Evolutionary conservation across 306 rosid genomes (phyloP), one percentile per base, ranked within the genome.

Genomic region (Dryas alaskensis): DNA sequence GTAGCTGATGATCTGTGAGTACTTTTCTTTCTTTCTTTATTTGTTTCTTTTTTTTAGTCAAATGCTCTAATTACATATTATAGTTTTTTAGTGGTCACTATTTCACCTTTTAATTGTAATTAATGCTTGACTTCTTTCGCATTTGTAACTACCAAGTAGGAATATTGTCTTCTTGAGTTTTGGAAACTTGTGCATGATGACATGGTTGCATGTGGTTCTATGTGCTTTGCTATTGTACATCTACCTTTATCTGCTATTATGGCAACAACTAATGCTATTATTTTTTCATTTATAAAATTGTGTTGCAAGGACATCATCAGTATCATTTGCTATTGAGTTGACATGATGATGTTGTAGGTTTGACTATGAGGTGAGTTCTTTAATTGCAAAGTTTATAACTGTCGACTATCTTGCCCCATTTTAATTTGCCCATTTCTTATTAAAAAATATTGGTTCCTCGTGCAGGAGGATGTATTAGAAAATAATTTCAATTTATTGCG

Each of bases 1-100:
- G 82, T 93, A 78, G 86, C 96, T 71, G 97, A 93, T 84, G 97
- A 91, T 84, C 78, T 93, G 98, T 93, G 78, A 87, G 97, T 82
- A 57, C 70, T 53, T 46, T 60, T 70, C 84, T 67, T 66, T 31
- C 73, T 74, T 53, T 65, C 61, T 73, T 12, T 60, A 3, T 66
- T 43, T 12, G 37, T 25, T 60, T 16, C 4, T n/a, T 54, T 0
- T 14, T 14, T 65, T 27, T 62, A 19, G 63, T 42, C 8, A 46
- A 22, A 46, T 55, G 25, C 13, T 59, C 43, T 10, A 17, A 51
- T 39, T 65, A 31, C 53, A 7, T 7, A 19, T 44, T 47, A 10
- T 6, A 51, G 39, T 16, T 59, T 59, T 40, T 45, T n/a, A 46
- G 67, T 54, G 65, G 2, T 31, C 46, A 10, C 10, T 48, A 5